Conservation (phyloP, 2,329 filamentous ascomycete species). For the Trichophyton verrucosum region DNA sequence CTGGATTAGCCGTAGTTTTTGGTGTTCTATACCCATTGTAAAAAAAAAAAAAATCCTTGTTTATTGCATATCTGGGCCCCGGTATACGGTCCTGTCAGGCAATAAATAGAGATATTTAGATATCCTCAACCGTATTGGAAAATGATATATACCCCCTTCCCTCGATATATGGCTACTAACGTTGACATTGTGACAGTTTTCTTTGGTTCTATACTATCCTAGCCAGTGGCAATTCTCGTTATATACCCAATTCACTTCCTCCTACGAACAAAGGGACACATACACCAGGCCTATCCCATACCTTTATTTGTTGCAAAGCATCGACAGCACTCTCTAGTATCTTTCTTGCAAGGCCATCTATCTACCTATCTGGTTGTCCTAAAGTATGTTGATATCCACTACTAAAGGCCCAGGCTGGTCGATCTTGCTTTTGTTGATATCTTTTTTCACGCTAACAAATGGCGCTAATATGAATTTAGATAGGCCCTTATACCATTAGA, state of each 20-base stretch:
- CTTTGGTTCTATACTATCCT: not conserved
- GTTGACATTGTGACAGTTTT: not conserved
- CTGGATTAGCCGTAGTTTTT: not conserved
- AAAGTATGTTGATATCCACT: not conserved
- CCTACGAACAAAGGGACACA: not conserved
- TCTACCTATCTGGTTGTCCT: not conserved
- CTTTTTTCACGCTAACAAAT: not conserved
- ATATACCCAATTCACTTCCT: not conserved
- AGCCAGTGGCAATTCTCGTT: not conserved
- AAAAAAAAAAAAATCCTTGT: not conserved
- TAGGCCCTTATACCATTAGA: not conserved
- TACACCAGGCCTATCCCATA: not conserved
- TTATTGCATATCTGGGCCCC: no score
- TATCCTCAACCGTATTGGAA: no score
- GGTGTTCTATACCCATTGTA: not conserved
- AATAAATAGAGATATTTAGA: not conserved
- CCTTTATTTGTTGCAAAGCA: not conserved
- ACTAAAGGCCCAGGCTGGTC: not conserved
- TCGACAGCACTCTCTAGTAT: not conserved
- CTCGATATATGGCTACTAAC: not conserved
- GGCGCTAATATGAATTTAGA: not conserved
- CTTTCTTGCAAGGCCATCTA: no score
- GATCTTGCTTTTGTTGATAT: not conserved
- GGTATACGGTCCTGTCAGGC: not conserved
- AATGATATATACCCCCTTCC: not conserved